These are phyloP conservation scores for Penicilliopsis zonata DNA, from an alignment of 495 filamentous ascomycete species.

Conservation along the genomic window DNA sequence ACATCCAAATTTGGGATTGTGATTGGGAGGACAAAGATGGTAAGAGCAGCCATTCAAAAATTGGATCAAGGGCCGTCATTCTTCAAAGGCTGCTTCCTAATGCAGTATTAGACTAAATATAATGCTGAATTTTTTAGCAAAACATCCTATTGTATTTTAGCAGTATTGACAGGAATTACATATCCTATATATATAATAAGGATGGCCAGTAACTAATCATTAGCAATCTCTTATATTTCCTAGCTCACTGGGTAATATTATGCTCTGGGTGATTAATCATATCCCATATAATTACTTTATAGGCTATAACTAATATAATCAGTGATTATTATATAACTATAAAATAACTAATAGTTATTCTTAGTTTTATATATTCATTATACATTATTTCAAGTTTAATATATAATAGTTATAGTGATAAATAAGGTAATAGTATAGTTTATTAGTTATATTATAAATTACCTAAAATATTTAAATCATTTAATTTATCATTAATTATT, in stretches of 20 bases:
- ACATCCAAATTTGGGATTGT: background rate
- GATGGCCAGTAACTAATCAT: background rate
- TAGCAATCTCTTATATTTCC: background rate
- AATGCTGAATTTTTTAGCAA: no score
- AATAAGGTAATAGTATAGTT: background rate
- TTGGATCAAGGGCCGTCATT: background rate
- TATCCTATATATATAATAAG: no score
- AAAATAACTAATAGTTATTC: background rate
- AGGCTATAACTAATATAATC: background rate
- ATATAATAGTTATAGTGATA: background rate
- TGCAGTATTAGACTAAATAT: no score
- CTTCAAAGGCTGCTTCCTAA: no score
- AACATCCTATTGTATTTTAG: no score
- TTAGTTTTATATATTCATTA: background rate
- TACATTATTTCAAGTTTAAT: background rate
- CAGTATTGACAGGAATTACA: no score
- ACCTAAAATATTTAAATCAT: no score
- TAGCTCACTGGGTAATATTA: background rate
- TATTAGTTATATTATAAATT: background rate
- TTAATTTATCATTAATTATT: no score
- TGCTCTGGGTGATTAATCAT: no score
- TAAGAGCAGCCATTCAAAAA: no score
- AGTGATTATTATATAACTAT: background rate
- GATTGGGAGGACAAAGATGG: background rate
- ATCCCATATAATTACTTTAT: no score